A percentile compares a stretch with the other conserved stretches of the same genome.
Conservation (phyloP, 164 flowering plant genomes). For the Sedum album region DNA sequence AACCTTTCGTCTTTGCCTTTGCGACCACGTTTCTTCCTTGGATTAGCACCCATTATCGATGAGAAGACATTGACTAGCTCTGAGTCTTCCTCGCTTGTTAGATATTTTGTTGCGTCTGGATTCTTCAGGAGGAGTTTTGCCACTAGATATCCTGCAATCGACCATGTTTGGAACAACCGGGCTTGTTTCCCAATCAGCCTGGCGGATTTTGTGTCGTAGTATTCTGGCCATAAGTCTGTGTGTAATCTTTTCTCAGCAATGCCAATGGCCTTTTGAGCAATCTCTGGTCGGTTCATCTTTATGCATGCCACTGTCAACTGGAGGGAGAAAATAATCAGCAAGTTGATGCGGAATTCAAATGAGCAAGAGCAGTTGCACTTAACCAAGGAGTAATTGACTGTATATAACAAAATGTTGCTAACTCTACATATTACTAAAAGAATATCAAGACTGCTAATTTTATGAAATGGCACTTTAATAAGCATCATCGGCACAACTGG, state of each 20-base stretch:
- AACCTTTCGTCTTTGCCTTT: slow-evolving; percentile 19
- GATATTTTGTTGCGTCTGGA: slow-evolving; percentile 53
- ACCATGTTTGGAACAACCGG: slow-evolving; percentile 76
- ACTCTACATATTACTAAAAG: background rate
- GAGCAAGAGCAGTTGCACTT: background rate
- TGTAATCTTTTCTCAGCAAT: slow-evolving; percentile 66
- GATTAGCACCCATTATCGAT: slow-evolving; percentile 49
- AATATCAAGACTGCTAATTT: background rate
- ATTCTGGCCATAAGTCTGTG: slow-evolving; percentile 85
- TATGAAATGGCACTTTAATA: background rate
- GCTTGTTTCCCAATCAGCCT: slow-evolving; percentile 87
- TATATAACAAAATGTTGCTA: background rate
- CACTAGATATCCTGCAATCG: slow-evolving; percentile 79
- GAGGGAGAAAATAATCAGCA: slow-evolving; percentile 12
- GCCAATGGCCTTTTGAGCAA: slow-evolving; percentile 68
- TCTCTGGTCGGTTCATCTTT: slow-evolving; percentile 79
- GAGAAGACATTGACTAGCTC: slow-evolving; percentile 64
- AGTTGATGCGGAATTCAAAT: background rate
- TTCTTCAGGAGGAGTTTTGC: slow-evolving; percentile 66
- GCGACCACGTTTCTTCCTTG: slow-evolving; percentile 62
- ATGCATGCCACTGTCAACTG: slow-evolving; percentile 95
- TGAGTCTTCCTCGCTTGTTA: slow-evolving; percentile 57
- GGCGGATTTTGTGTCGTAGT: slow-evolving; percentile 76
- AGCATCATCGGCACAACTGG: background rate
- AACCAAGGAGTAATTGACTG: background rate